A percentile compares a stretch with the other conserved stretches of the same genome.
Evolutionary conservation across 169 alveolate genomes (phyloP).

Genomic region (Plasmodium inui): DNA sequence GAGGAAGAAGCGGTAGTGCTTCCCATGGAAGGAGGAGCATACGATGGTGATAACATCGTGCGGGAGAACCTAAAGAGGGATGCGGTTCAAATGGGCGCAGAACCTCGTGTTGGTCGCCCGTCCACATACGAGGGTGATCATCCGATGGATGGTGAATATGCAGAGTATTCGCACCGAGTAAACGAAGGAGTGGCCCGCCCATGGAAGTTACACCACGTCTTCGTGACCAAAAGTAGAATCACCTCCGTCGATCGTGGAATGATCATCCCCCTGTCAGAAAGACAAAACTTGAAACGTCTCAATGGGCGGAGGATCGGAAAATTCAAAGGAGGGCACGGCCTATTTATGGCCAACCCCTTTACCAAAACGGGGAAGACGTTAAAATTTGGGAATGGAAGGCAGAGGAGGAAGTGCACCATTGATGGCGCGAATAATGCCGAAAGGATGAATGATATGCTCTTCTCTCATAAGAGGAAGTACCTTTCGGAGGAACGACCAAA

Average conservation of each 20-base stretch:
- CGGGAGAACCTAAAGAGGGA: neutral
- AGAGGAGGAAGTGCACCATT: conserved; percentile 40
- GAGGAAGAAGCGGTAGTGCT: neutral
- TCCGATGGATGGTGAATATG: neutral
- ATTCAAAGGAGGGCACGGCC: conserved; percentile 77
- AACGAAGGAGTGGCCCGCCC: conserved; percentile 26
- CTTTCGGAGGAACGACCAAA: neutral
- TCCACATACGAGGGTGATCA: neutral
- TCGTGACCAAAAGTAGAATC: conserved; percentile 10
- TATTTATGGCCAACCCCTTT: conserved; percentile 63
- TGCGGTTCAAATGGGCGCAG: neutral
- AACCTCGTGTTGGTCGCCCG: too few species aligned
- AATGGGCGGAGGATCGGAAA: conserved; percentile 81
- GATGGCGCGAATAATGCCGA: neutral
- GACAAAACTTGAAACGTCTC: conserved; percentile 59
- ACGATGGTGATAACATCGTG: neutral
- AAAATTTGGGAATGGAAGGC: conserved; percentile 75
- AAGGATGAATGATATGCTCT: neutral
- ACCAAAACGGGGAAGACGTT: conserved; percentile 59
- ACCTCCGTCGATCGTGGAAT: neutral
- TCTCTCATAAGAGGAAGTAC: neutral
- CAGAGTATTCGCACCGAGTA: conserved; percentile 15
- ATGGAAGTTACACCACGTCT: conserved; percentile 19
- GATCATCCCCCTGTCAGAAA: conserved; percentile 66
- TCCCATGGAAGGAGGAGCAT: neutral